These are phyloP conservation scores for Globisporangium canariense DNA, from an alignment of 352 stramenopile species.

Conservation along the genomic window DNA sequence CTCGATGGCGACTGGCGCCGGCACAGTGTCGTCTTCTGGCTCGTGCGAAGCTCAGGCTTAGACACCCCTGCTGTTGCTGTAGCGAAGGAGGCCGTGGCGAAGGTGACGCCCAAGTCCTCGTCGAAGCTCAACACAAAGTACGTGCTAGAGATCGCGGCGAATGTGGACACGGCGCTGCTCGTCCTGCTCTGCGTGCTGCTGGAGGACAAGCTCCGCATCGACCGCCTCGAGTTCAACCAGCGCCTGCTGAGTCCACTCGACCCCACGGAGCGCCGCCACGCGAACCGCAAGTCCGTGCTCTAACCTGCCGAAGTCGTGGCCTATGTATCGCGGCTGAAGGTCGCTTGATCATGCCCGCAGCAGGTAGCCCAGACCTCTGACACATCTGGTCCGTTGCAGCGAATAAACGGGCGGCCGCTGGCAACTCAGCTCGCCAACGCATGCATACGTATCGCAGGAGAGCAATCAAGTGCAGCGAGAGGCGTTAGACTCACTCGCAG, in stretches of 20 bases:
- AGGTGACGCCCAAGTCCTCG: not conserved
- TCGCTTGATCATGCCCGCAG: too few species aligned
- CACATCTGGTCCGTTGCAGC: too few species aligned
- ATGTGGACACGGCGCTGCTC: not conserved
- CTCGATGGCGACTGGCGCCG: slow-evolving; percentile 1
- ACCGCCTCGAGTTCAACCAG: slow-evolving; percentile 4
- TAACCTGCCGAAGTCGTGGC: not conserved
- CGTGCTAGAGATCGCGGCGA: not conserved
- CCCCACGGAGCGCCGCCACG: not conserved
- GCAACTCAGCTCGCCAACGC: too few species aligned
- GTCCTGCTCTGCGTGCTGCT: not conserved
- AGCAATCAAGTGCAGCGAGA: too few species aligned
- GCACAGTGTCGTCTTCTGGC: not conserved
- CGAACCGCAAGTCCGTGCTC: not conserved
- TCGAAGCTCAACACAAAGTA: not conserved
- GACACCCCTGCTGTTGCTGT: not conserved
- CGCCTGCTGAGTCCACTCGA: not conserved
- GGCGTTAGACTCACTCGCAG: too few species aligned
- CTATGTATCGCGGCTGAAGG: too few species aligned
- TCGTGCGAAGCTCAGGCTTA: not conserved
- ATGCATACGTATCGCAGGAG: too few species aligned
- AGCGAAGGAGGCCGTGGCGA: not conserved
- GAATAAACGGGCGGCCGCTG: too few species aligned
- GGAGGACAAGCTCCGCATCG: not conserved
- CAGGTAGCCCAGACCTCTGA: too few species aligned